Evolutionary conservation across 768 basidiomycete species (phyloP).

Genomic region (Hygrophoropsis aurantiaca): DNA sequence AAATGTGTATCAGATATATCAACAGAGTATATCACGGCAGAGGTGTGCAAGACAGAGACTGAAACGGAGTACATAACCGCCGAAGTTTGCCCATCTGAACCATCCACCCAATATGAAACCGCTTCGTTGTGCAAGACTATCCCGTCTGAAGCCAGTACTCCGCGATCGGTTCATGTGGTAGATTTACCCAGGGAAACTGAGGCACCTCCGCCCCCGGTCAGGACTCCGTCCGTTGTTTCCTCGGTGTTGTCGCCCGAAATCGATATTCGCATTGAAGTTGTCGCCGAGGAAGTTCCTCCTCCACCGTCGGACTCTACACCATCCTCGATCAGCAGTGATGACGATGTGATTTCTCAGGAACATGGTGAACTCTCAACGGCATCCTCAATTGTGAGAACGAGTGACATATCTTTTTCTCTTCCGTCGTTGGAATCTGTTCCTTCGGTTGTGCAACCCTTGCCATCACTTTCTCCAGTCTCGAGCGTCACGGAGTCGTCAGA

Average conservation of each 20-base stretch:
- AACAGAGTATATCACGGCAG: constrained; percentile 53
- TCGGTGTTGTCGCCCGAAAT: constrained; percentile 28
- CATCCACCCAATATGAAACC: constrained; percentile 47
- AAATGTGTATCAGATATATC: constrained; percentile 40
- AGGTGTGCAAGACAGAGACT: constrained; percentile 42
- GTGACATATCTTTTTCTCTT: constrained; percentile 21
- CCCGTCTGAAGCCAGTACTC: constrained; percentile 33
- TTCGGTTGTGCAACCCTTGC: constrained; percentile 27
- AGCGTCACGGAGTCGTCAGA: constrained; percentile 45
- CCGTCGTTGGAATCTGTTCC: constrained; percentile 32
- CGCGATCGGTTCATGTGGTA: constrained; percentile 36
- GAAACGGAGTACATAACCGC: constrained; percentile 50
- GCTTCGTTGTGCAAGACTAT: constrained; percentile 41
- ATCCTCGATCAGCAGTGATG: constrained; percentile 17
- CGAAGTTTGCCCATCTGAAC: constrained; percentile 38
- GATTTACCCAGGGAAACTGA: constrained; percentile 24
- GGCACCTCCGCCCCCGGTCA: constrained; percentile 27
- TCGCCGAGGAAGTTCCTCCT: constrained; percentile 35
- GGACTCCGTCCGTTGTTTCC: constrained; percentile 23
- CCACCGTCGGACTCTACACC: constrained; percentile 37
- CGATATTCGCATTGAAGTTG: constrained; percentile 13
- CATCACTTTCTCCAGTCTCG: constrained; percentile 37
- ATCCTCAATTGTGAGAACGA: constrained; percentile 18
- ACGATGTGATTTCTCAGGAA: constrained; percentile 15
- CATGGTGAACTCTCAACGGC: constrained; percentile 4